Evolutionary conservation across 2,329 filamentous ascomycete species (phyloP).

Genomic region (Cytospora chrysosperma): DNA sequence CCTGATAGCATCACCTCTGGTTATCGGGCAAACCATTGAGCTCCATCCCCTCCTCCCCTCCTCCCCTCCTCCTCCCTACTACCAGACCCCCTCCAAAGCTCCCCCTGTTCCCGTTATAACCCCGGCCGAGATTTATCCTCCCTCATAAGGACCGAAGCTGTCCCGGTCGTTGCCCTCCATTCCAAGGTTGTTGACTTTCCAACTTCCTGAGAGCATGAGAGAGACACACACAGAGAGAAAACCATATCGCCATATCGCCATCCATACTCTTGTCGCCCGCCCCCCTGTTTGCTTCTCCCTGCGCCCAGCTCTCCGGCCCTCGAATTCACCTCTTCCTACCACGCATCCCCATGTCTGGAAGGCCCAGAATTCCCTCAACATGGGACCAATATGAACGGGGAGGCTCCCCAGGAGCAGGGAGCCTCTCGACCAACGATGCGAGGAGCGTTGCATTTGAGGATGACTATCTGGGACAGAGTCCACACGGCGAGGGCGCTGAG

Average conservation of each 20-base stretch:
- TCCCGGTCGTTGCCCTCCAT: not conserved
- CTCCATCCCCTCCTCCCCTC: too few relatives aligned
- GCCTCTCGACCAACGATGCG: slow-evolving; percentile 40
- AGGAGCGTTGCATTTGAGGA: slow-evolving; percentile 45
- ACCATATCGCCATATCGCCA: not conserved
- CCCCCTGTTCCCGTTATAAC: not conserved
- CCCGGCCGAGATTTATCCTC: not conserved
- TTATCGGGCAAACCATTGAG: not conserved
- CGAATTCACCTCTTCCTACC: not conserved
- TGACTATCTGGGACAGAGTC: slow-evolving; percentile 42
- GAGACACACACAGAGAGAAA: too few relatives aligned
- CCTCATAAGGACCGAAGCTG: not conserved
- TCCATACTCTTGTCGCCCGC: not conserved
- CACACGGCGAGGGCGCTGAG: slow-evolving; percentile 35
- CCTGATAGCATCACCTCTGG: slow-evolving; percentile 8
- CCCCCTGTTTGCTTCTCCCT: not conserved
- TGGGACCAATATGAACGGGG: slow-evolving; percentile 49
- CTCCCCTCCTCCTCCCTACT: too few relatives aligned
- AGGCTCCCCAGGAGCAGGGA: slow-evolving; percentile 41
- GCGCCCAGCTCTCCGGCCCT: not conserved
- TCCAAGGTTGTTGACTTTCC: not conserved
- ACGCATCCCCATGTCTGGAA: slow-evolving; percentile 19
- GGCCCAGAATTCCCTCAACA: slow-evolving; percentile 38
- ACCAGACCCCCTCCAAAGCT: too few relatives aligned
- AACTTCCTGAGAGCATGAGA: not conserved